Conservation (phyloP, 345 rosid genomes). For the Raphanus raphanistrum region DNA sequence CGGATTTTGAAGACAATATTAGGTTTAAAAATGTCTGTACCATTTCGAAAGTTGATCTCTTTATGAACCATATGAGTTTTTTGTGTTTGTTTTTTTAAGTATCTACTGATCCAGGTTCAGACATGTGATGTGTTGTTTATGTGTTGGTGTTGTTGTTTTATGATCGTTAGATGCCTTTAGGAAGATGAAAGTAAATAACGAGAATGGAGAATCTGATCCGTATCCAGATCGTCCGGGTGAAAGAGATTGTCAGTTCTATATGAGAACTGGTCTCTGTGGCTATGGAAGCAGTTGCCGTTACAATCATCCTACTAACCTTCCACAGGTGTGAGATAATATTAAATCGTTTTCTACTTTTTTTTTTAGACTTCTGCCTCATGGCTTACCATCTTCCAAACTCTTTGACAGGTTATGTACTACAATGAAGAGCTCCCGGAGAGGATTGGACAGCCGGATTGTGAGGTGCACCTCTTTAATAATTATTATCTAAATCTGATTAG, state of each 20-base stretch:
- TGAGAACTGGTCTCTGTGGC: conserved; percentile 70
- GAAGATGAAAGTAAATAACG: conserved; percentile 55
- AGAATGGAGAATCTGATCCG: conserved; percentile 38
- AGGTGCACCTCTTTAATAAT: conserved; percentile 41
- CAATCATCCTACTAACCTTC: conserved; percentile 63
- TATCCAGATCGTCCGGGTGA: conserved; percentile 84
- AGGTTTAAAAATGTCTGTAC: neutral
- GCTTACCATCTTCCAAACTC: neutral
- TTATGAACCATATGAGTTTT: neutral
- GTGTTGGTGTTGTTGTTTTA: neutral
- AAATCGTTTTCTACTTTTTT: neutral
- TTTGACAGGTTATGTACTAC: conserved; percentile 45
- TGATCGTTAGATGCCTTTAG: conserved; percentile 47
- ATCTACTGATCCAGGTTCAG: neutral
- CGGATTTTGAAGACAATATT: neutral
- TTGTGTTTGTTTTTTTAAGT: no score
- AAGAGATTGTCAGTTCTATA: conserved; percentile 62
- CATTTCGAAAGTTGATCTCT: conserved; percentile 16
- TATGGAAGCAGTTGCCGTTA: conserved; percentile 72
- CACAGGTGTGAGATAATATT: conserved; percentile 33
- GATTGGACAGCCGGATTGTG: conserved; percentile 72
- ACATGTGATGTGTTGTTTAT: neutral
- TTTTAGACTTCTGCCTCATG: conserved; percentile 8
- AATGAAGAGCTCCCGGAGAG: conserved; percentile 73
- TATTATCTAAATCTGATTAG: neutral